Evolutionary conservation across 176 grass and related monocot species (phyloP).

Genomic region (Aegilops longissima): DNA sequence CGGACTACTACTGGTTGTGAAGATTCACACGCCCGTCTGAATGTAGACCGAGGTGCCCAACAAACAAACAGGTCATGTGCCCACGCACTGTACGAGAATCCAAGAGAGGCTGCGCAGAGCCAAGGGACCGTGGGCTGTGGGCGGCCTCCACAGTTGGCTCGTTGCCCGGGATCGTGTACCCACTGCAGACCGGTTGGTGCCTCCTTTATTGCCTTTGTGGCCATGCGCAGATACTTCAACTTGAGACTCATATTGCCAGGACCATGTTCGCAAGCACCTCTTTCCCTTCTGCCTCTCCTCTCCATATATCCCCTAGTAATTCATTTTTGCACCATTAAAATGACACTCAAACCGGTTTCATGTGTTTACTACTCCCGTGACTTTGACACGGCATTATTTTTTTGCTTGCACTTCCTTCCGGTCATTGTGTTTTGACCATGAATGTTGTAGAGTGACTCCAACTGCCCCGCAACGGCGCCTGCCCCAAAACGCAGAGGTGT

Average conservation of each 20-base stretch:
- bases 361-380: neutral
- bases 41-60: neutral
- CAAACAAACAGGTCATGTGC: slow-evolving; percentile 26
- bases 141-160: neutral
- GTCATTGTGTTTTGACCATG: neutral
- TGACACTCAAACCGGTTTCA: neutral
- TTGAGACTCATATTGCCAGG: neutral
- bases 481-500: neutral
- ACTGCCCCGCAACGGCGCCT: neutral
- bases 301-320: no score
- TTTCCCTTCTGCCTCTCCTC: no score
- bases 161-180: neutral
- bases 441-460: neutral
- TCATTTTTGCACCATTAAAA: neutral
- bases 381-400: no score
- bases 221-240: neutral
- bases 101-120: slow-evolving; percentile 2
- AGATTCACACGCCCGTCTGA: neutral
- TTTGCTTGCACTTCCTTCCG: neutral
- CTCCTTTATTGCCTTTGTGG: slow-evolving; percentile 12
- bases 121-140: neutral
- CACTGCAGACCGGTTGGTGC: slow-evolving; percentile 15
- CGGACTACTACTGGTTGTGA: no score
- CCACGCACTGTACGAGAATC: neutral
- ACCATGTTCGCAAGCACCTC: no score